Evolutionary conservation across 78 protist species (phyloP).

Genomic region (Dictyostelium intermedium): DNA sequence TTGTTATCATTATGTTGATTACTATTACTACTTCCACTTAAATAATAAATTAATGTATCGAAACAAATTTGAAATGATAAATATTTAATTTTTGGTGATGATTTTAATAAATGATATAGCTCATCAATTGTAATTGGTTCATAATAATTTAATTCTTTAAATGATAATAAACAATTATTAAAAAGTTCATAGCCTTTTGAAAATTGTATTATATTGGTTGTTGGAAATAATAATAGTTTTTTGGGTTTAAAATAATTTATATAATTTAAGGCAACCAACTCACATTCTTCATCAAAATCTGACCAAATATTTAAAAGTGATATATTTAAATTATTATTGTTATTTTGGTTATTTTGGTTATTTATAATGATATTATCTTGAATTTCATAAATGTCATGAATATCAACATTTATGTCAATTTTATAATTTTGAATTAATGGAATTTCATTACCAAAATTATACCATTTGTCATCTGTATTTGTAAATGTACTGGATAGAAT

Average conservation of each 20-base stretch:
- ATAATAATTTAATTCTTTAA: not conserved
- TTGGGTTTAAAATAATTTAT: slow-evolving; percentile 3
- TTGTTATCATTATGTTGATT: not conserved
- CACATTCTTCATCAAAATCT: not conserved
- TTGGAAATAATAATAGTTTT: not conserved
- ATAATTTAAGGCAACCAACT: not conserved
- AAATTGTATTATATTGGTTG: not conserved
- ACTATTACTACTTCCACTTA: not conserved
- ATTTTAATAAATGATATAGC: not conserved
- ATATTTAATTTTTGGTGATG: not conserved
- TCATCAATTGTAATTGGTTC: slow-evolving; percentile 5
- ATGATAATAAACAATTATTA: not conserved
- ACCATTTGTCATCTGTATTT: not conserved
- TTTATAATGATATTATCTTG: not conserved
- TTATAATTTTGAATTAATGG: not conserved
- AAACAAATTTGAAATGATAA: slow-evolving; percentile 12
- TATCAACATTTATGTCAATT: not conserved
- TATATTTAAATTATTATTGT: not conserved
- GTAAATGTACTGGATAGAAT: not conserved
- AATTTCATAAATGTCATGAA: not conserved
- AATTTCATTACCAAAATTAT: not conserved
- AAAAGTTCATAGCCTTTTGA: not conserved
- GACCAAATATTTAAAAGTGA: not conserved
- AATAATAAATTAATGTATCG: slow-evolving; percentile 6
- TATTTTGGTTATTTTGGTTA: not conserved